These are phyloP conservation scores for Clitopilus passeckerianus DNA, from an alignment of 768 basidiomycete species.

Conservation along the genomic window DNA sequence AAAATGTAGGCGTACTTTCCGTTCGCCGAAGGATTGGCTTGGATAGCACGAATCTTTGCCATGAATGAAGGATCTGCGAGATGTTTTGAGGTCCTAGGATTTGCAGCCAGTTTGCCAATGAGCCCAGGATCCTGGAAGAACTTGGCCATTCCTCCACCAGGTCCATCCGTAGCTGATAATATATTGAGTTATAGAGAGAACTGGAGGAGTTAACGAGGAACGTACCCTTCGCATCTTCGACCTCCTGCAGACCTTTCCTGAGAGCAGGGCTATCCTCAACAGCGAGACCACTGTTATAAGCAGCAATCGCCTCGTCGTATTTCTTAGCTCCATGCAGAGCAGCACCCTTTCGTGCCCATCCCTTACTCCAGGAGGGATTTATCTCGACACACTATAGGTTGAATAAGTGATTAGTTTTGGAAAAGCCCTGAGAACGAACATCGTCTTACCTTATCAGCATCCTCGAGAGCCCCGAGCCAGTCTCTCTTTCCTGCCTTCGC, in stretches of 20 bases:
- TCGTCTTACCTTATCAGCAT: conserved; percentile 79
- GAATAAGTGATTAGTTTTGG: conserved; percentile 8
- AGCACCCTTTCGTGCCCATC: conserved; percentile 88
- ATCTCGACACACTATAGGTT: conserved; percentile 64
- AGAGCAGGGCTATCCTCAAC: conserved; percentile 79
- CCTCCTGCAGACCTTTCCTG: conserved; percentile 85
- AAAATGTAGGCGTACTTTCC: conserved; percentile 29
- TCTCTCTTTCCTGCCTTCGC: conserved; percentile 83
- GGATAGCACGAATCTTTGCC: conserved; percentile 42
- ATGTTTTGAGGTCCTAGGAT: conserved; percentile 82
- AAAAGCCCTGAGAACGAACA: background rate
- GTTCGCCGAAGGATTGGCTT: conserved; percentile 62
- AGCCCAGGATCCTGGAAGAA: conserved; percentile 84
- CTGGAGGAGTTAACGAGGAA: background rate
- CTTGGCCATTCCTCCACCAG: conserved; percentile 51
- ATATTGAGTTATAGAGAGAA: background rate
- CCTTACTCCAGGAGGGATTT: conserved; percentile 84
- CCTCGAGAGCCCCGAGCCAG: conserved; percentile 71
- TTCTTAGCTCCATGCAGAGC: conserved; percentile 79
- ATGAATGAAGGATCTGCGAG: conserved; percentile 82
- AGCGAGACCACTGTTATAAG: conserved; percentile 79
- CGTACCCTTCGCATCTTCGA: conserved; percentile 77
- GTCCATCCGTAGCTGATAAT: conserved; percentile 2
- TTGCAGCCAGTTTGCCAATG: conserved; percentile 76
- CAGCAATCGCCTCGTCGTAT: conserved; percentile 80